phyloP scores from a whole-genome alignment of 148 eudicot genomes.

The Arctostaphylos glauca region DNA sequence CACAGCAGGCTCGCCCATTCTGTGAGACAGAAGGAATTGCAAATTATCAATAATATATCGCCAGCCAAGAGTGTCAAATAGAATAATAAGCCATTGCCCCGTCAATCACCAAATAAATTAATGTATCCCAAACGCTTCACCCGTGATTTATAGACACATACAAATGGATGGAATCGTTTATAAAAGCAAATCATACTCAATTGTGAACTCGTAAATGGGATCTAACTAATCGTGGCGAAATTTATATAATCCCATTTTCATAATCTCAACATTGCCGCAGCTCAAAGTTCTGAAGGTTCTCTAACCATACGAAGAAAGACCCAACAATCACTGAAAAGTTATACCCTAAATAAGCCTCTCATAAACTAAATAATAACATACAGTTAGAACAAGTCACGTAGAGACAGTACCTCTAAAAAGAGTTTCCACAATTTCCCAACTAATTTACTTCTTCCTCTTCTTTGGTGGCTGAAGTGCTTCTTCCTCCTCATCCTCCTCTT shows the following conservation, averaged over 20 bases:
- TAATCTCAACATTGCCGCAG: not conserved
- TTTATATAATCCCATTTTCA: conserved; percentile 5
- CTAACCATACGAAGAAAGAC: not conserved
- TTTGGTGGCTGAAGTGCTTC: conserved; percentile 36
- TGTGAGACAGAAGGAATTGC: too few relatives aligned
- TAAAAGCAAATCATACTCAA: too few relatives aligned
- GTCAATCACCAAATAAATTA: too few relatives aligned
- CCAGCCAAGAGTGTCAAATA: too few relatives aligned
- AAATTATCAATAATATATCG: too few relatives aligned
- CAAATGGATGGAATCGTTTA: too few relatives aligned
- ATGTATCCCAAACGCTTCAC: too few relatives aligned
- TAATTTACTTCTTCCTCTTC: conserved; percentile 35
- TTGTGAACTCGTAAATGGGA: too few relatives aligned
- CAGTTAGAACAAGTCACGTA: conserved; percentile 8
- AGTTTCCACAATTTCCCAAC: not conserved
- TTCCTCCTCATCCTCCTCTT: conserved; percentile 31
- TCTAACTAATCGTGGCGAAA: not conserved
- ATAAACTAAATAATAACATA: conserved; percentile 10
- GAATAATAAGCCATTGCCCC: too few relatives aligned
- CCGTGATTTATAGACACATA: too few relatives aligned
- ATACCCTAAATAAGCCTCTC: conserved; percentile 8
- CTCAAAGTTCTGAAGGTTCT: conserved; percentile 5
- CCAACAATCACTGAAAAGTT: not conserved
- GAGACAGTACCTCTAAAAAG: not conserved
- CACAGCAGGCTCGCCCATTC: too few relatives aligned